These are phyloP conservation scores for Erodium maritimum DNA, from an alignment of 345 rosid species.

Conservation along the genomic window DNA sequence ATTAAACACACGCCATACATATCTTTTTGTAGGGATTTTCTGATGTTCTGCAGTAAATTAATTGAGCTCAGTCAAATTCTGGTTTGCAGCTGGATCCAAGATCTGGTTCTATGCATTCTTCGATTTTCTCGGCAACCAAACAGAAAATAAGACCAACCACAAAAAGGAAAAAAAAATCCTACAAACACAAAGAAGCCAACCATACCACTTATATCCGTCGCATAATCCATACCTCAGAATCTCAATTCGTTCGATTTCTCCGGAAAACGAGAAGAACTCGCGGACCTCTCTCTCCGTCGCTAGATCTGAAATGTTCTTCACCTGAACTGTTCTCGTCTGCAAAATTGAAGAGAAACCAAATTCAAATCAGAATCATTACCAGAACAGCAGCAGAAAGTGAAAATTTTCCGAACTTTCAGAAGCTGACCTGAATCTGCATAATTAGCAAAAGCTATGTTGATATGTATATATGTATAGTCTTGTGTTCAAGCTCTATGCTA, in stretches of 20 bases:
- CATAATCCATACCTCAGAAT: slow-evolving; percentile 36
- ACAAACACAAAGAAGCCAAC: neutral
- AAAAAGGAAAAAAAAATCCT: neutral
- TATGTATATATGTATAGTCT: neutral
- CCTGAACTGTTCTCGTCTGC: slow-evolving; percentile 75
- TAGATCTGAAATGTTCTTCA: slow-evolving; percentile 82
- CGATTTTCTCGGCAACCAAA: neutral
- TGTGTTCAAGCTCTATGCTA: neutral
- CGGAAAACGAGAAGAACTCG: slow-evolving; percentile 97
- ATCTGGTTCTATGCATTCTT: too few relatives aligned
- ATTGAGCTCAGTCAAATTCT: neutral
- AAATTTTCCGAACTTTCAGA: neutral
- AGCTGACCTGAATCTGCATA: neutral
- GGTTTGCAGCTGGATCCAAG: neutral
- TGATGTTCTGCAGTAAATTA: neutral
- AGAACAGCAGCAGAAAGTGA: neutral
- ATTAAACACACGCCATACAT: too few relatives aligned
- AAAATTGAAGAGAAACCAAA: neutral
- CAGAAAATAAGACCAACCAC: neutral
- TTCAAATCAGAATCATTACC: neutral
- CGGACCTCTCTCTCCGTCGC: slow-evolving; percentile 89
- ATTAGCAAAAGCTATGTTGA: neutral
- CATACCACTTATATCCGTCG: neutral
- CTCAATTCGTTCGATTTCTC: slow-evolving; percentile 65
- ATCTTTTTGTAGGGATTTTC: neutral